Conservation (phyloP, 106 monocot genomes). For the Dioscorea alata region DNA sequence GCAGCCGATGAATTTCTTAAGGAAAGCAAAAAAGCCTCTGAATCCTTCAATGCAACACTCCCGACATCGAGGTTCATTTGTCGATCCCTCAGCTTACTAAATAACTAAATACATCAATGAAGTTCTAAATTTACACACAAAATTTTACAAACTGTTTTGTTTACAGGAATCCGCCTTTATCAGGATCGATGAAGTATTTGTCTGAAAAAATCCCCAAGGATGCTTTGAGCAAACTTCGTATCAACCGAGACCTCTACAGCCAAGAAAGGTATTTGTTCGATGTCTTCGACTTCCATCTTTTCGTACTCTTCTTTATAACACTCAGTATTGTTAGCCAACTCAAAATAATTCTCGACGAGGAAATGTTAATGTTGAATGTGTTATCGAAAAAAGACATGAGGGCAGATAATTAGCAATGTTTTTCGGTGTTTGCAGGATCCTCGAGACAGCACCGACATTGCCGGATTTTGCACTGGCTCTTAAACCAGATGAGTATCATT, state of each 20-base stretch:
- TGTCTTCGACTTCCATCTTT: too few species aligned
- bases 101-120: too few species aligned
- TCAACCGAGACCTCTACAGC: slow-evolving; percentile 46
- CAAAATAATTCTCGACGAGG: neutral
- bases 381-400: neutral
- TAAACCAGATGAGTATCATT: slow-evolving; percentile 76
- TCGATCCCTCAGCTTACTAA: neutral
- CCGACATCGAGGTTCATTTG: slow-evolving; percentile 40
- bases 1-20: slow-evolving; percentile 52
- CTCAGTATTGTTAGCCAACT: neutral
- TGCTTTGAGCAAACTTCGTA: slow-evolving; percentile 41
- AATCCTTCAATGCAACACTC: slow-evolving; percentile 28
- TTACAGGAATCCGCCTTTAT: slow-evolving; percentile 54
- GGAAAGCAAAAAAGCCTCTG: slow-evolving; percentile 44
- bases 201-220: slow-evolving; percentile 63
- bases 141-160: neutral
- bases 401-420: neutral
- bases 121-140: neutral
- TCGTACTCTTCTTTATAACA: neutral
- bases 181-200: slow-evolving; percentile 65
- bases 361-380: neutral
- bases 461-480: slow-evolving; percentile 81
- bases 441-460: slow-evolving; percentile 39
- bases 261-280: slow-evolving; percentile 34
- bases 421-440: slow-evolving; percentile 31